These are phyloP conservation scores for Zopfia rhizophila DNA, from an alignment of 2,329 filamentous ascomycete species.

Conservation along the genomic window DNA sequence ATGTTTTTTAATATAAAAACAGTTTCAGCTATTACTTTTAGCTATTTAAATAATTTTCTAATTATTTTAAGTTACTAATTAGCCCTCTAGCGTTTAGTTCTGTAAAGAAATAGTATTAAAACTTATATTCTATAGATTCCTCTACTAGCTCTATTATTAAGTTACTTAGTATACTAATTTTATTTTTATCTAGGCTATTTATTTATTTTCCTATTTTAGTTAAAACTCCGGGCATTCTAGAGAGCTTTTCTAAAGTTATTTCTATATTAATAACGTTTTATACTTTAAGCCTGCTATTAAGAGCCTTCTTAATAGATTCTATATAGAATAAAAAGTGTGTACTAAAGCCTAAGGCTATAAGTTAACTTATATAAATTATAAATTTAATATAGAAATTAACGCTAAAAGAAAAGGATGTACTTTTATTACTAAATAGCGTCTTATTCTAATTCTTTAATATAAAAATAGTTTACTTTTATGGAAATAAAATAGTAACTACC, in stretches of 20 bases:
- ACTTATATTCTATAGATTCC: slow-evolving; percentile 20
- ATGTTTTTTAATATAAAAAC: slow-evolving; percentile 19
- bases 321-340: slow-evolving; percentile 26
- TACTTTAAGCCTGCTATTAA: slow-evolving; percentile 17
- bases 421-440: slow-evolving; percentile 41
- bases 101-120: slow-evolving; percentile 12
- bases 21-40: slow-evolving; percentile 11
- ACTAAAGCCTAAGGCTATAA: slow-evolving; percentile 28
- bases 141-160: slow-evolving; percentile 33
- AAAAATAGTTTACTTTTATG: slow-evolving; percentile 34
- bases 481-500: slow-evolving; percentile 26
- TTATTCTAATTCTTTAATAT: slow-evolving; percentile 41
- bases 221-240: slow-evolving; percentile 17
- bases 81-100: slow-evolving; percentile 25
- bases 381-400: slow-evolving; percentile 34
- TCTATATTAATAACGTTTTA: slow-evolving; percentile 25
- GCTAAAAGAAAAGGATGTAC: slow-evolving; percentile 25
- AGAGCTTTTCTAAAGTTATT: slow-evolving; percentile 17
- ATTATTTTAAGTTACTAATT: slow-evolving; percentile 35
- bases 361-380: slow-evolving; percentile 30
- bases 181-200: slow-evolving; percentile 28
- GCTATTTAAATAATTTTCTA: slow-evolving; percentile 20
- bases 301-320: slow-evolving; percentile 29
- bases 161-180: slow-evolving; percentile 37
- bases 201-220: slow-evolving; percentile 38